A percentile compares a stretch with the other conserved stretches of the same genome.
These are phyloP conservation scores for Wallacemonas sp. DNA, from an alignment of 208 protist genomes.

Conservation along the genomic window DNA sequence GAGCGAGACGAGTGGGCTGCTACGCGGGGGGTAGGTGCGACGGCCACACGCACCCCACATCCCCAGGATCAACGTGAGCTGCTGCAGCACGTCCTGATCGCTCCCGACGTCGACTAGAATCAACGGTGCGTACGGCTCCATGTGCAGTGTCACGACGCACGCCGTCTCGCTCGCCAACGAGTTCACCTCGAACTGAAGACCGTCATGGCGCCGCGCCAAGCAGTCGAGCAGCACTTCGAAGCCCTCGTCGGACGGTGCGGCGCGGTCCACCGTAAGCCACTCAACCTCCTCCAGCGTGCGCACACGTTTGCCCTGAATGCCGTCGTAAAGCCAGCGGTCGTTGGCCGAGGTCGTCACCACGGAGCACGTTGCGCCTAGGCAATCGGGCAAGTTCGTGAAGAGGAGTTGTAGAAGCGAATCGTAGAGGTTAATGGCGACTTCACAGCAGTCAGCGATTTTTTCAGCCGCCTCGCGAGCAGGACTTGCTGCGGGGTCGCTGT, in stretches of 20 bases:
- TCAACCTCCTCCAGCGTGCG: constrained; percentile 27
- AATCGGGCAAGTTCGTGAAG: constrained; percentile 40
- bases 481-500: not conserved
- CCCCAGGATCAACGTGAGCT: constrained; percentile 49
- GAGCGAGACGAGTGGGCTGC: constrained; percentile 28
- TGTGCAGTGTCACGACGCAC: constrained; percentile 51
- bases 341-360: constrained; percentile 44
- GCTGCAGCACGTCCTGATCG: constrained; percentile 48
- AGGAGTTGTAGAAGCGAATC: constrained; percentile 45
- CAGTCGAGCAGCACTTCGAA: constrained; percentile 40
- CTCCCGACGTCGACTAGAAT: constrained; percentile 57
- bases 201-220: constrained; percentile 42
- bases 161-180: constrained; percentile 47
- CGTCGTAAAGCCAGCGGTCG: constrained; percentile 49
- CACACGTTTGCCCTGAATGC: constrained; percentile 34
- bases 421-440: constrained; percentile 53
- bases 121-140: constrained; percentile 48
- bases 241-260: constrained; percentile 4
- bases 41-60: constrained; percentile 23
- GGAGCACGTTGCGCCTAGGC: constrained; percentile 31
- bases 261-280: constrained; percentile 21
- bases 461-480: not conserved
- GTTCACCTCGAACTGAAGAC: constrained; percentile 14
- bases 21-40: constrained; percentile 41
- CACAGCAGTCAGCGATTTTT: constrained; percentile 12